phyloP scores from a whole-genome alignment of 345 rosid species.

The Lepidium africanum region DNA sequence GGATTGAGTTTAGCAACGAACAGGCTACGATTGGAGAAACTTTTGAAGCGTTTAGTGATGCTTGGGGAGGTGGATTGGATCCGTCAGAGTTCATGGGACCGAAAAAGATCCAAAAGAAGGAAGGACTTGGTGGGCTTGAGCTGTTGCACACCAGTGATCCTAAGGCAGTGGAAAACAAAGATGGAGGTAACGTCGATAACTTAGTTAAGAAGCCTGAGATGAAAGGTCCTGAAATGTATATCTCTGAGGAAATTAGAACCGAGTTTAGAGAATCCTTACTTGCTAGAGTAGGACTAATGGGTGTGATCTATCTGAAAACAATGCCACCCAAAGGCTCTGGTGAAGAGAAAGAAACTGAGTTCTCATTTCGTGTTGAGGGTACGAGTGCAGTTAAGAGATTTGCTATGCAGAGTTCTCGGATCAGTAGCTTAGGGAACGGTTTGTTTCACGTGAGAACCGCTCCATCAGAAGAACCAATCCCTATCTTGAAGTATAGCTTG shows the following conservation, averaged over 20 bases:
- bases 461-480: slow-evolving; percentile 82
- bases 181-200: slow-evolving; percentile 62
- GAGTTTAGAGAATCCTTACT: slow-evolving; percentile 96
- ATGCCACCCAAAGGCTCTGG: slow-evolving; percentile 66
- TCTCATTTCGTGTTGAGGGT: slow-evolving; percentile 80
- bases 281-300: slow-evolving; percentile 89
- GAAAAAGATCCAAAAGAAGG: slow-evolving; percentile 58
- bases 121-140: slow-evolving; percentile 96
- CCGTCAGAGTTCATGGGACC: slow-evolving; percentile 87
- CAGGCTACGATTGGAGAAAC: slow-evolving; percentile 90
- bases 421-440: slow-evolving; percentile 83
- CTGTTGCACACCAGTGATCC: slow-evolving; percentile 71
- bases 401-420: slow-evolving; percentile 57
- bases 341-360: slow-evolving; percentile 82
- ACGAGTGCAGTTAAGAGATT: slow-evolving; percentile 69
- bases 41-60: slow-evolving; percentile 80
- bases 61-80: slow-evolving; percentile 99
- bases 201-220: slow-evolving; percentile 73
- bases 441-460: slow-evolving; percentile 92
- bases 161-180: slow-evolving; percentile 32
- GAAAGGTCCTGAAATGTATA: slow-evolving; percentile 94
- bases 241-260: slow-evolving; percentile 77
- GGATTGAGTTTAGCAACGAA: slow-evolving; percentile 84
- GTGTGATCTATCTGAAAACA: slow-evolving; percentile 79
- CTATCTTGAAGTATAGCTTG: slow-evolving; percentile 82